Evolutionary conservation across 1,284 basidiomycete genomes (phyloP), one percentile per base, ranked within the genome.

Genomic region (Cutaneotrichosporon sp.): DNA sequence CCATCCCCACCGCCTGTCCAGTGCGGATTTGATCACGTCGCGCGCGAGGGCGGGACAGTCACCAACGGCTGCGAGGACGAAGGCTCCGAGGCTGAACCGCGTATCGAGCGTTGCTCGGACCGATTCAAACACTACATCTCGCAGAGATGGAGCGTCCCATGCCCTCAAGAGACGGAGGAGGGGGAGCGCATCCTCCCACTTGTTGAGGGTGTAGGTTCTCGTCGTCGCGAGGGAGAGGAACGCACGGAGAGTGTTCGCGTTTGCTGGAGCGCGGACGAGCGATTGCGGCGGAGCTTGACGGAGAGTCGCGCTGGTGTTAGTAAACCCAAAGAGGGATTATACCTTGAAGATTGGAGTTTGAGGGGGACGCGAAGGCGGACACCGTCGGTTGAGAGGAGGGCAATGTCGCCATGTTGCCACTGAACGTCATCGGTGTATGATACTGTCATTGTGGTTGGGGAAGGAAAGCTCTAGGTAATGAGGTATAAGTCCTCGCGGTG

Each of bases 341-440:
- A 63, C 65, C 58, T 60, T 10, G 47, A 32, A 5, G 50, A 47
- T 6, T 63, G 59, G 42, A 60, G 64, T 26, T 55, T 62, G 30
- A 42, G 60, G 11, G 61, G 63, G 5, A 64, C 51, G 7, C 61
- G 31, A 60, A 66, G 65, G 6, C 58, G 52, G 21, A 66, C 63
- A 1, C 60, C 21, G 55, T 69, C 67, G 1, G 55, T 31, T 8
- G 60, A 58, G 40, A 64, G 21, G 47, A 68, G 56, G 50, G 36
- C 58, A 32, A 64, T 56, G 55, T 66, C 65, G 32, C 63, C 65
- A 4, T 34, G 40, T 6, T 30, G 56, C 64, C 64, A 65, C 16
- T 34, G 36, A 1, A 53, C 9, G 61, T 65, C 64, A 31, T 59
- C 60, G 32, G 22, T 46, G 42, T 46, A 46, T 18, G 42, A n/a